Evolutionary conservation across 2,329 filamentous ascomycete genomes (phyloP).

Genomic region (Bipolaris bicolor): DNA sequence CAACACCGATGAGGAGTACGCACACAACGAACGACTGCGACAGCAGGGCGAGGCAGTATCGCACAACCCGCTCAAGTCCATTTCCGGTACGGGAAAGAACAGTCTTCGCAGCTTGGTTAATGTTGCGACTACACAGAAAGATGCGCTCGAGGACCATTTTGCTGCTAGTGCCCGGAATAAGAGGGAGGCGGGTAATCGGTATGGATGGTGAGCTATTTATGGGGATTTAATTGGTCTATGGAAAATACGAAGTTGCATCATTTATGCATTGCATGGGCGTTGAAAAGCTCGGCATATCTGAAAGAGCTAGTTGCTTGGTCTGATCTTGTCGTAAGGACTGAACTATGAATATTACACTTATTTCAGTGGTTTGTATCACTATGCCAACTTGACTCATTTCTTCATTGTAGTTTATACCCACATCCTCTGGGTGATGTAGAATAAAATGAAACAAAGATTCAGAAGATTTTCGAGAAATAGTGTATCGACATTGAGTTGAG

Average conservation of each 20-base stretch:
- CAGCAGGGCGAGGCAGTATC: constrained; percentile 70
- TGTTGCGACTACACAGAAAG: constrained; percentile 79
- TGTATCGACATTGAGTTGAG: too few species aligned
- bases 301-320: too few species aligned
- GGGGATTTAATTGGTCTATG: not conserved
- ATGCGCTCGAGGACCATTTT: constrained; percentile 91
- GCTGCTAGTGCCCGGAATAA: constrained; percentile 79
- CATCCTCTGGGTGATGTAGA: too few species aligned
- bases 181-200: constrained; percentile 79
- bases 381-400: too few species aligned
- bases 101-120: constrained; percentile 86
- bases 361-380: too few species aligned
- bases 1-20: constrained; percentile 87
- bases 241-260: not conserved
- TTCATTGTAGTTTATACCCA: too few species aligned
- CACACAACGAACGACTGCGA: constrained; percentile 78
- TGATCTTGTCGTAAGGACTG: not conserved
- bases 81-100: constrained; percentile 83
- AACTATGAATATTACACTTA: not conserved
- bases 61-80: constrained; percentile 81
- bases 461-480: too few species aligned
- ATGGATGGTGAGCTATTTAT: constrained; percentile 72
- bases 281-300: not conserved
- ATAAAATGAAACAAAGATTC: too few species aligned
- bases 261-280: not conserved